These are phyloP conservation scores for Chloromonas sp. DNA, from an alignment of 163 green algal genomes.

Conservation along the genomic window DNA sequence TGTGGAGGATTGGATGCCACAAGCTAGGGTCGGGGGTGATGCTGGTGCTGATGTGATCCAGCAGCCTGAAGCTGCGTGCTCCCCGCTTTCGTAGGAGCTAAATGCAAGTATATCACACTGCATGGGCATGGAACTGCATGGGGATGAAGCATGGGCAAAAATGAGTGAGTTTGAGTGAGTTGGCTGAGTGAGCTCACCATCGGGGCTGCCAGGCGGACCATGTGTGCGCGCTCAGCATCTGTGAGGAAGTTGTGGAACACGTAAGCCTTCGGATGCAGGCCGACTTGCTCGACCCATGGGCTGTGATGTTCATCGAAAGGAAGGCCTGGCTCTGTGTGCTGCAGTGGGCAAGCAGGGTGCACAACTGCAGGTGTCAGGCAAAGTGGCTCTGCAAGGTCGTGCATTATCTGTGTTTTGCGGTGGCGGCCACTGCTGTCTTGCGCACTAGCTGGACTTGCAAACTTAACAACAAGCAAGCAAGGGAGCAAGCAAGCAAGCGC, in stretches of 20 bases:
- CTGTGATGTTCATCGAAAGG: not conserved
- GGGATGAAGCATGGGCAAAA: too few species aligned
- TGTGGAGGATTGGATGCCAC: too few species aligned
- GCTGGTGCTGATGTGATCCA: too few species aligned
- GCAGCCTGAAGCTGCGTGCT: too few species aligned
- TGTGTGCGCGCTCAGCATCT: slow-evolving; percentile 26
- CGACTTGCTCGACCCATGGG: not conserved
- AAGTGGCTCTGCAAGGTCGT: not conserved
- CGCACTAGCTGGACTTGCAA: too few species aligned
- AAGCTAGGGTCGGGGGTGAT: too few species aligned
- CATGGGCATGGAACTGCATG: too few species aligned
- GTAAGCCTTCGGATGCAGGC: slow-evolving; percentile 9
- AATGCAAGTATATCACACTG: too few species aligned
- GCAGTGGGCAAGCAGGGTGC: not conserved
- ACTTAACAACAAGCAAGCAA: too few species aligned
- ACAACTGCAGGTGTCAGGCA: not conserved
- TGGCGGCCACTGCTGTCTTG: too few species aligned
- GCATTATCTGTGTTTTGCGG: not conserved
- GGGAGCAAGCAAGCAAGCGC: too few species aligned
- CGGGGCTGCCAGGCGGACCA: slow-evolving; percentile 23
- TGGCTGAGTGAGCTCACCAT: not conserved
- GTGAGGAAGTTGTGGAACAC: slow-evolving; percentile 38
- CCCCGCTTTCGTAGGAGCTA: too few species aligned
- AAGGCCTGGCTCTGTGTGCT: not conserved
- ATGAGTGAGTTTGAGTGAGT: not conserved